Evolutionary conservation across 345 rosid genomes (phyloP).

Genomic region (Eucalyptus leucophloia): DNA sequence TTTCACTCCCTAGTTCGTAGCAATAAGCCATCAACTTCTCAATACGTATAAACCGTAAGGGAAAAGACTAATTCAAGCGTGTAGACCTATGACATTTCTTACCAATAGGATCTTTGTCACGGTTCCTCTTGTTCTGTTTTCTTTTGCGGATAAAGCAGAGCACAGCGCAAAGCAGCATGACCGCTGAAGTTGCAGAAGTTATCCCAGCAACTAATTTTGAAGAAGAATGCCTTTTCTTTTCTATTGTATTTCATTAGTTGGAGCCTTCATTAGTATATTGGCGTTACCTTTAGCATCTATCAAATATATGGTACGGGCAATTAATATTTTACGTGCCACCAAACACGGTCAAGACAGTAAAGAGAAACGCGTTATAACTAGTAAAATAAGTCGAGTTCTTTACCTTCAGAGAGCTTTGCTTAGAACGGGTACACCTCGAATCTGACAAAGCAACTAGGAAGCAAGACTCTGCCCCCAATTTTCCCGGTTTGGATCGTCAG

Average conservation of each 20-base stretch:
- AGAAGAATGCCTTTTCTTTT: not conserved
- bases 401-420: not conserved
- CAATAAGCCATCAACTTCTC: too few species aligned
- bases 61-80: too few species aligned
- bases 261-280: not conserved
- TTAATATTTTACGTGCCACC: not conserved
- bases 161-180: not conserved
- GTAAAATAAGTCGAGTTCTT: not conserved
- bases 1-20: too few species aligned
- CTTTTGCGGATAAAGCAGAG: not conserved
- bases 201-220: not conserved
- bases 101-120: not conserved
- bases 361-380: not conserved
- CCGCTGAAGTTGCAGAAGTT: not conserved
- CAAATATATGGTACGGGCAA: not conserved
- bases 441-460: conserved; percentile 23
- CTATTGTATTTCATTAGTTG: not conserved
- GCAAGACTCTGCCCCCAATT: not conserved
- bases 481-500: not conserved
- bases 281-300: not conserved
- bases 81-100: too few species aligned
- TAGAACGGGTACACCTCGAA: conserved; percentile 15
- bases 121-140: not conserved
- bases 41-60: too few species aligned
- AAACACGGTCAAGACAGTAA: not conserved